Evolutionary conservation across 2,329 filamentous ascomycete genomes (phyloP).

Genomic region (Raffaelea ambrosiae): DNA sequence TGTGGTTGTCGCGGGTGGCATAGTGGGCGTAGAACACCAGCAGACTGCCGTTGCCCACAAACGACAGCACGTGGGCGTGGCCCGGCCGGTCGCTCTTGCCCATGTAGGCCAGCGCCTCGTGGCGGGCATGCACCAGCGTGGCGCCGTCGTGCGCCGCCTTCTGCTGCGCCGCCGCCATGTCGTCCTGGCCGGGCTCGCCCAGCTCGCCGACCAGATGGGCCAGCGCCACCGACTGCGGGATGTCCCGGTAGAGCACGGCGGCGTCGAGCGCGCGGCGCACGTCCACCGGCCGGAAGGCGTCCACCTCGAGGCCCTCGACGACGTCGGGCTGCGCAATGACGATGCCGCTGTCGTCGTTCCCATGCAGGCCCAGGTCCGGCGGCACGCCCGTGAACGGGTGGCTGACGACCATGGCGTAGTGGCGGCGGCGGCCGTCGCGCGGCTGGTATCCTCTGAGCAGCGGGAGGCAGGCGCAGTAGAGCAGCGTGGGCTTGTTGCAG

Average conservation of each 20-base stretch:
- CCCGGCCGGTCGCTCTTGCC: slow-evolving; percentile 11
- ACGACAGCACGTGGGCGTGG: slow-evolving; percentile 17
- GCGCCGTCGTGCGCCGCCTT: slow-evolving; percentile 15
- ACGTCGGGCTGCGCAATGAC: slow-evolving; percentile 20
- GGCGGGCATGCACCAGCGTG: slow-evolving; percentile 18
- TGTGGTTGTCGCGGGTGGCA: slow-evolving; percentile 4
- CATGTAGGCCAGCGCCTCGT: slow-evolving; percentile 15
- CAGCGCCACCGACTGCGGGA: slow-evolving; percentile 13
- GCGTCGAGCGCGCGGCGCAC: slow-evolving; percentile 8
- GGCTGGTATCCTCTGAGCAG: no score
- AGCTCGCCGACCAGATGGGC: slow-evolving; percentile 20
- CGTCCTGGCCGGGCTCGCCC: slow-evolving; percentile 9
- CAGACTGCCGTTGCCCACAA: slow-evolving; percentile 16
- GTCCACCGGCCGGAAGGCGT: slow-evolving; percentile 8
- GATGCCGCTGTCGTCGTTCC: slow-evolving; percentile 17
- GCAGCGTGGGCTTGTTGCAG: no score
- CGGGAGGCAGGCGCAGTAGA: no score
- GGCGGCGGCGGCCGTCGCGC: no score
- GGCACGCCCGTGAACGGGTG: no score
- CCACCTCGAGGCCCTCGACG: slow-evolving; percentile 16
- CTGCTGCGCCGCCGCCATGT: slow-evolving; percentile 8
- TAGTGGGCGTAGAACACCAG: slow-evolving; percentile 20
- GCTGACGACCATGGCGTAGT: no score
- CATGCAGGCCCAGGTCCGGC: no score
- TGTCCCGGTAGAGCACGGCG: slow-evolving; percentile 12